These are phyloP conservation scores for Curvularia sp. DNA, from an alignment of 2,329 filamentous ascomycete species.

Conservation along the genomic window DNA sequence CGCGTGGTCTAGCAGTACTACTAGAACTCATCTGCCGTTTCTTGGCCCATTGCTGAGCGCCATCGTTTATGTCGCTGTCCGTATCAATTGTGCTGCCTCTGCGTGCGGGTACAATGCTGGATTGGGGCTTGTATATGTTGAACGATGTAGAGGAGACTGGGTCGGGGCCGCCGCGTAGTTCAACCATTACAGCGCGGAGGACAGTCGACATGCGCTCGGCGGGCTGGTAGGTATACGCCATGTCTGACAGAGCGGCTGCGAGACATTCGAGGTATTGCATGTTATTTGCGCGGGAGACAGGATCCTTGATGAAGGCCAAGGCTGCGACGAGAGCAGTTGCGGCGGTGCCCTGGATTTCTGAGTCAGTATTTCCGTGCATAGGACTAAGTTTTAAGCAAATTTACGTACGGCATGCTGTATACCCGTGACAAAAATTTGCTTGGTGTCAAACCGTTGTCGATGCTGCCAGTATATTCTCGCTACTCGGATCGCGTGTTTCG, in stretches of 20 bases:
- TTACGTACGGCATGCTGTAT: conserved; percentile 58
- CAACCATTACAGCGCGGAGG: conserved; percentile 60
- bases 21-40: conserved; percentile 35
- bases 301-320: conserved; percentile 49
- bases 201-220: conserved; percentile 62
- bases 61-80: conserved; percentile 19
- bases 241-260: conserved; percentile 59
- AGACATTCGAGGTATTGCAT: conserved; percentile 63
- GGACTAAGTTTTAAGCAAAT: not conserved
- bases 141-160: conserved; percentile 18
- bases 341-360: conserved; percentile 54
- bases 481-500: conserved; percentile 62
- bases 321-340: conserved; percentile 63
- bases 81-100: conserved; percentile 36
- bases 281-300: conserved; percentile 49
- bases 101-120: conserved; percentile 39
- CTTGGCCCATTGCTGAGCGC: conserved; percentile 24
- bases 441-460: conserved; percentile 60
- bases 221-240: conserved; percentile 61
- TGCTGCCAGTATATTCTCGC: conserved; percentile 64
- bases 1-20: conserved; percentile 19
- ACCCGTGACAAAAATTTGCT: conserved; percentile 59
- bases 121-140: conserved; percentile 37
- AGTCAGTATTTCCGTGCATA: conserved; percentile 1
- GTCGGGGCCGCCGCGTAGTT: conserved; percentile 48